phyloP scores from a whole-genome alignment of 1,139 yeast species.

The Debaryomyces fabryi region DNA sequence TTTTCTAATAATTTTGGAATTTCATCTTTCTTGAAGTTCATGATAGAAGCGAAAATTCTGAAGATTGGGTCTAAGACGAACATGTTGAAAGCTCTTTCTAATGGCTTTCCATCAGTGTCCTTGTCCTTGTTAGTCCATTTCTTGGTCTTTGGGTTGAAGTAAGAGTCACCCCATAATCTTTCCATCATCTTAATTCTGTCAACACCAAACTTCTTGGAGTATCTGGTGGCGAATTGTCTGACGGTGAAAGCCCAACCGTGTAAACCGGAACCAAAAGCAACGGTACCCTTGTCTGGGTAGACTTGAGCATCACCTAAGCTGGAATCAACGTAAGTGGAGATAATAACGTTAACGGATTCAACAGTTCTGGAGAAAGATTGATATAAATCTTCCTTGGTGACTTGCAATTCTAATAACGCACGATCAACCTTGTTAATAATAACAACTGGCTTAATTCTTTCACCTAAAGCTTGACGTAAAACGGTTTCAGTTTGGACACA shows the following conservation, averaged over 20 bases:
- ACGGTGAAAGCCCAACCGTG: conserved; percentile 99
- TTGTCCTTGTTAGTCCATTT: conserved; percentile 98
- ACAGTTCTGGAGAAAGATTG: conserved; percentile 98
- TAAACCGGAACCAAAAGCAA: conserved; percentile 99
- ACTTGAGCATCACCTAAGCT: conserved; percentile 96
- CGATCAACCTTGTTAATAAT: conserved; percentile 99
- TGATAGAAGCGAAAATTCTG: conserved; percentile 62
- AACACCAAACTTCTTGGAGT: conserved; percentile 99
- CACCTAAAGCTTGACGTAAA: conserved; percentile 98
- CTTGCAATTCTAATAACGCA: conserved; percentile 98
- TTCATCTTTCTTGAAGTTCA: conserved; percentile 81
- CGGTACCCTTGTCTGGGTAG: conserved; percentile 99
- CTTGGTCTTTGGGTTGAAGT: conserved; percentile 99
- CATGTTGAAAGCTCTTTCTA: conserved; percentile 99
- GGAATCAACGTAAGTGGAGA: conserved; percentile 92
- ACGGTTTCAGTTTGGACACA: conserved; percentile 99
- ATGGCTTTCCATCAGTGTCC: conserved; percentile 92
- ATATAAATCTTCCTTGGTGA: conserved; percentile 97
- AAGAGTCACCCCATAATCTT: conserved; percentile 99
- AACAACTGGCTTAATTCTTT: conserved; percentile 99
- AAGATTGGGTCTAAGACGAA: conserved; percentile 98
- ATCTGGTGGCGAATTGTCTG: conserved; percentile 98
- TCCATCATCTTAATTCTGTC: conserved; percentile 98
- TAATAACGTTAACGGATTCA: conserved; percentile 98
- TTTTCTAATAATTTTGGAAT: conserved; percentile 86